phyloP scores from a whole-genome alignment of 306 rosid genomes.

The Acacia melanoxylon region DNA sequence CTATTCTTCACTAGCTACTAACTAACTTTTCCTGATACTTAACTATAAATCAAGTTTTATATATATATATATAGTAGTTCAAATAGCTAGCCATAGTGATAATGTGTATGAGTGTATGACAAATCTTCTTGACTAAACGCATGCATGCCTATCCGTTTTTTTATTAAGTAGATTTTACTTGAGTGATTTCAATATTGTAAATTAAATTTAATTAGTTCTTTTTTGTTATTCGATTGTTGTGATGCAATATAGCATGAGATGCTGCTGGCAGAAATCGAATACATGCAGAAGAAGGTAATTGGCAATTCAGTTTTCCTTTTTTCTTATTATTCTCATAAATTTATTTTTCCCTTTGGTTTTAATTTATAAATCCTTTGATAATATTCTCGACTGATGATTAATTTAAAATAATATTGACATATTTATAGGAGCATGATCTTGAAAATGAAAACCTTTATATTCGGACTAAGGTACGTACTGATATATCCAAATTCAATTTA shows the following conservation, averaged over 20 bases:
- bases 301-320: neutral
- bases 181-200: neutral
- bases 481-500: neutral
- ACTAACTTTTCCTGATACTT: neutral
- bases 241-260: constrained; percentile 61
- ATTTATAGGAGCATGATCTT: constrained; percentile 49
- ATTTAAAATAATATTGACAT: neutral
- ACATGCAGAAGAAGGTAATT: constrained; percentile 75
- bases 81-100: no score
- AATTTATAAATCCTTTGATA: neutral
- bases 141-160: neutral
- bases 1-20: neutral
- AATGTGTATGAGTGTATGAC: no score
- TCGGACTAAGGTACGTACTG: neutral
- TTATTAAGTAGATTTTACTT: neutral
- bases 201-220: neutral
- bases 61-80: no score
- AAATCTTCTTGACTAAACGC: neutral
- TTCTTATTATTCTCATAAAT: neutral
- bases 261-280: constrained; percentile 85
- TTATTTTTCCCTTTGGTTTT: neutral
- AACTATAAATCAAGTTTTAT: neutral
- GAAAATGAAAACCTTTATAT: no score
- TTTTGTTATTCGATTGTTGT: neutral
- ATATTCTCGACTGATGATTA: neutral